Base-by-base conservation (phyloP, 2,329 filamentous ascomycete genomes). In the Claviceps maximensis region DNA sequence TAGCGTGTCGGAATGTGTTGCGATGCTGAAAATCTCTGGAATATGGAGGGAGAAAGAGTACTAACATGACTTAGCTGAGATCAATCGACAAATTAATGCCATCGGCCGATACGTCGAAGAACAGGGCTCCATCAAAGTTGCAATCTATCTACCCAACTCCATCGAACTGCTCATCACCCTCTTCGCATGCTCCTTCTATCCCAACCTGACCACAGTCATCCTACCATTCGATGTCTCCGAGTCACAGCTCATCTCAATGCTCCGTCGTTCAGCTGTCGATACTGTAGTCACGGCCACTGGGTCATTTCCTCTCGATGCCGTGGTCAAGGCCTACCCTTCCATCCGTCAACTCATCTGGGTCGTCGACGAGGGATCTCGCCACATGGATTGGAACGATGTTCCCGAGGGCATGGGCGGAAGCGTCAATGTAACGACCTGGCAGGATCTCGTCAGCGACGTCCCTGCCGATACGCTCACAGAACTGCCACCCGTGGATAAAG, bases 351-450 rank as follows among this genome's bases (percentile, higher is more conserved):
- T 95, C 33, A 79, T 96, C 60, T 97, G 90, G 88, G 90, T 96
- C 13, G 89, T 94, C 5, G 91, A 96, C 61, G 80, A 89, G 63
- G 89, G 89, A 44, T 96, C 84, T 71, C 81, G 82, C 60, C 91
- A 97, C 65, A 86, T 98, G 77, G 90, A 95, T 69, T 98, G 91
- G 90, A 90, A 88, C 60, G 87, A 91, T 64, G 80, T 90, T 2
- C 89, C 90, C 12, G 79, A 85, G 62, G 85, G 86, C 50, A 83
- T 84, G 53, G 84, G 84, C 17, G 80, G 84, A 54, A 82, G 77
- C 56, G 75, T 95, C 56, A 86, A 86, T 53, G 86, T 96, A 17
- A 80, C 83, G n/a, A 93, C 91, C 15, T 98, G 91, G 90, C 87
- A 95, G 62, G 87, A 96, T 55, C 78, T 97, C 51, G 72, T 96